A percentile compares a stretch with the other conserved stretches of the same genome.
These are phyloP conservation scores for Russula sp. DNA, from an alignment of 768 basidiomycete species.

Conservation along the genomic window DNA sequence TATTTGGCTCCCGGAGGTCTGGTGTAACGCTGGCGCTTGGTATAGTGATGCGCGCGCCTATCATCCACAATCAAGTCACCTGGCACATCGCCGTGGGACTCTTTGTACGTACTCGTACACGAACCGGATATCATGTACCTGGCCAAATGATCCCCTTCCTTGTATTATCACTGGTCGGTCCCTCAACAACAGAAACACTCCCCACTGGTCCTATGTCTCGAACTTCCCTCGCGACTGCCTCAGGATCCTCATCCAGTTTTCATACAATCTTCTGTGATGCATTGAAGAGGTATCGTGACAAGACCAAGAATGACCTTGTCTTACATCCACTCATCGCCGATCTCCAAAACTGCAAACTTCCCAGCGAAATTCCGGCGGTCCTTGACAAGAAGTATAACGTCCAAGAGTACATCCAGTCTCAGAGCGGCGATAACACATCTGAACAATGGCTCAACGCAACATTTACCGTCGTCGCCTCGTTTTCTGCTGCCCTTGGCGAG, in stretches of 20 bases:
- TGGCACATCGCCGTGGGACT: too few species aligned
- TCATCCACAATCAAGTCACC: too few species aligned
- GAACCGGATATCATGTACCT: neutral
- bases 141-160: neutral
- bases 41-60: too few species aligned
- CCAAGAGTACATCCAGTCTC: neutral
- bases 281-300: neutral
- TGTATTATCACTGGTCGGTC: neutral
- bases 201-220: neutral
- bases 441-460: neutral
- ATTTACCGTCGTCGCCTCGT: neutral
- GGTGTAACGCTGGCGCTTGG: too few species aligned
- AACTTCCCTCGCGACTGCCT: neutral
- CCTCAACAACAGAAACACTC: constrained; percentile 24
- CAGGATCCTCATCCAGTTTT: neutral
- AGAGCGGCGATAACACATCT: neutral
- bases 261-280: neutral
- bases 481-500: neutral
- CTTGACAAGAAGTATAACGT: neutral
- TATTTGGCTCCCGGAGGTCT: too few species aligned
- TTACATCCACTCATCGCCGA: neutral
- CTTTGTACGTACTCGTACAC: too few species aligned
- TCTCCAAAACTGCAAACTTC: neutral
- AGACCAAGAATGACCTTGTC: constrained; percentile 1
- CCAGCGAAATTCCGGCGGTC: neutral